Percentiles rank a stretch among this genome's conserved stretches.
These are phyloP conservation scores for Aureobasidium sp. DNA, from an alignment of 2,329 filamentous ascomycete genomes.

Conservation along the genomic window DNA sequence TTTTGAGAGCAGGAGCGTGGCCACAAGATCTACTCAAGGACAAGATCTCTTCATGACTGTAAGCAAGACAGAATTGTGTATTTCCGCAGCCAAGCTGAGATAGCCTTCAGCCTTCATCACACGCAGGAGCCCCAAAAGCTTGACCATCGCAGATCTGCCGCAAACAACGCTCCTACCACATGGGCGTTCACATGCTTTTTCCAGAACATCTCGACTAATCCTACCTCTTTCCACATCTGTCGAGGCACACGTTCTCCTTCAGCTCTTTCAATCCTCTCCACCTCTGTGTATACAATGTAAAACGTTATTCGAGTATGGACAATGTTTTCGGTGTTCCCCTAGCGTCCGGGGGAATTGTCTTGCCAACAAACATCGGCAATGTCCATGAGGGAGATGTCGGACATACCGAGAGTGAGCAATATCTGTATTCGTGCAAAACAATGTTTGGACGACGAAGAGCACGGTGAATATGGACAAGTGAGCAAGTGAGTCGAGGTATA, in stretches of 20 bases:
- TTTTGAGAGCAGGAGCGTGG: too few species aligned
- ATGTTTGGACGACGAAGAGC: background rate
- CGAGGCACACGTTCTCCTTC: too few species aligned
- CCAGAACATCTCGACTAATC: background rate
- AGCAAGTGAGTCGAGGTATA: background rate
- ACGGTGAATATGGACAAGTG: too few species aligned
- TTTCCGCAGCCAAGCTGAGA: too few species aligned
- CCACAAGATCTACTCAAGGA: too few species aligned
- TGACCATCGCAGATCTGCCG: background rate
- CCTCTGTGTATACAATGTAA: background rate
- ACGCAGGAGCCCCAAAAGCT: background rate
- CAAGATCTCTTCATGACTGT: too few species aligned
- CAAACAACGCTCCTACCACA: background rate
- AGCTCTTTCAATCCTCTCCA: background rate
- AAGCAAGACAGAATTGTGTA: too few species aligned
- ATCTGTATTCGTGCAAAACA: background rate
- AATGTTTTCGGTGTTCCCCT: background rate
- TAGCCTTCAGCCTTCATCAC: too few species aligned
- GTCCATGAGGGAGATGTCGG: background rate
- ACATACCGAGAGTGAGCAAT: background rate
- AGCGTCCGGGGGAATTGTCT: background rate
- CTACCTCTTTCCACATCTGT: background rate
- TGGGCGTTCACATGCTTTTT: background rate
- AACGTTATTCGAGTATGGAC: background rate
- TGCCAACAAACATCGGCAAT: background rate